Base-by-base conservation (phyloP, 2,329 filamentous ascomycete genomes). In the Daldinia sp. region DNA sequence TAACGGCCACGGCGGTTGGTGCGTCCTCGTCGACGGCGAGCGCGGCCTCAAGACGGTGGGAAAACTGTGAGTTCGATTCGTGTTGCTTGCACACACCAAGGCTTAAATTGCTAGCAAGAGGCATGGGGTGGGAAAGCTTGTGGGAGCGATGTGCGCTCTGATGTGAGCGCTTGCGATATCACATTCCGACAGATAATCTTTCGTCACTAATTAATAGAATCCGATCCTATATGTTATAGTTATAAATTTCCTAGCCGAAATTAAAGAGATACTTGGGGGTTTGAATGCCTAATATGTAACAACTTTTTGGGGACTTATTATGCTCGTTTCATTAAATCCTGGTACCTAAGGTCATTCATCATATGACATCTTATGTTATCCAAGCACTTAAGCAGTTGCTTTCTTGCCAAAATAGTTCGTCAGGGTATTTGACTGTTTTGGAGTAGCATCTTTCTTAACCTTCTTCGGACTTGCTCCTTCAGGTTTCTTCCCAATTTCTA, bases 11-110 rank as follows among this genome's bases (percentile, higher is more conserved):
- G 92, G 94, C 76, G 93, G 93, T 0, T 97, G 93, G 92, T 97
- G 93, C 80, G 91, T 97, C 26, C 84, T 97, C 50, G 92, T 97
- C 10, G 93, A 97, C 79, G 93, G 93, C 0, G 92, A 94, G 72
- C 82, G 80, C 76, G 89, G 88, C 1, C 74, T 91, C 74, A 84
- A 82, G 75, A 83, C 79, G 42, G 87, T 84, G 18, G 88, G 86
- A 33, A 89, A 88, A 81, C 76, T 87, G 62, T 76, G 71, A 73
- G 66, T 68, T 41, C 30, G 35, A 46, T 53, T 39, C 60, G 54
- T 56, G 50, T 53, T 48, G 28, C 23, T 39, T 39, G 35, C 35
- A 18, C 48, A 10, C 20, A 30, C n/a, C 39, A 41, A 57, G 65
- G 65, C 60, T 64, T 68, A 68, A 64, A 68, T 60, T 54, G 44